phyloP scores from a whole-genome alignment of 2,329 filamentous ascomycete genomes.

The Cladophialophora yegresii region DNA sequence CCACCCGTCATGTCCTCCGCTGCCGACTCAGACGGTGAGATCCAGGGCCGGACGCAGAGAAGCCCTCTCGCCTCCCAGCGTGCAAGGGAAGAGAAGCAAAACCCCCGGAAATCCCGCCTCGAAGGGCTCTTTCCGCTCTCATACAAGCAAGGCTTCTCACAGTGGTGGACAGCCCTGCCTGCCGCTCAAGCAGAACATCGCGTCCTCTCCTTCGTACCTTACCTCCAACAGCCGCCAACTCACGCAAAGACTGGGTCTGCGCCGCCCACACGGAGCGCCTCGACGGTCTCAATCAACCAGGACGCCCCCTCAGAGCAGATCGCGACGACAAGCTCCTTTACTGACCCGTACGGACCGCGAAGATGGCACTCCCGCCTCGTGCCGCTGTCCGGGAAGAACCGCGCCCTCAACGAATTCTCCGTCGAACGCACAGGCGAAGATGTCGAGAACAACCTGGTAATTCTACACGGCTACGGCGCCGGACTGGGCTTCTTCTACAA shows the following conservation, averaged over 20 bases:
- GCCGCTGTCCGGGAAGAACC: constrained; percentile 77
- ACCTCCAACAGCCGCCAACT: constrained; percentile 70
- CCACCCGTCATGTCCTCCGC: constrained; percentile 36
- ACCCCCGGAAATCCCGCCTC: constrained; percentile 37
- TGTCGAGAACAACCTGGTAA: constrained; percentile 82
- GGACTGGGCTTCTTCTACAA: constrained; percentile 98
- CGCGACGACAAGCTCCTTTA: constrained; percentile 52
- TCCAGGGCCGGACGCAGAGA: constrained; percentile 45
- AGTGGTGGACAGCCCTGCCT: constrained; percentile 92
- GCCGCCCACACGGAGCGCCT: constrained; percentile 47
- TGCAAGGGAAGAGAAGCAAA: constrained; percentile 39
- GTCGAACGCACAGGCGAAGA: constrained; percentile 79
- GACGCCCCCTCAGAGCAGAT: constrained; percentile 42
- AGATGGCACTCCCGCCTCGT: constrained; percentile 87
- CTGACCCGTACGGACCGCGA: constrained; percentile 80
- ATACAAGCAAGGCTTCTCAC: constrained; percentile 86
- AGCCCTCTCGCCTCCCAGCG: constrained; percentile 54
- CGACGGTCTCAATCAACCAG: constrained; percentile 43
- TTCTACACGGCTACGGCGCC: constrained; percentile 95
- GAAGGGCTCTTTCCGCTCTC: constrained; percentile 74
- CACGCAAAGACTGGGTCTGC: constrained; percentile 65
- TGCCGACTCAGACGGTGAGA: constrained; percentile 40
- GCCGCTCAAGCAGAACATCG: constrained; percentile 82
- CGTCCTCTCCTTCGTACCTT: constrained; percentile 82
- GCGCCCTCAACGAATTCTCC: constrained; percentile 88